Conservation (phyloP, 1,284 basidiomycete genomes). For the Garcileccinum viscosum region DNA sequence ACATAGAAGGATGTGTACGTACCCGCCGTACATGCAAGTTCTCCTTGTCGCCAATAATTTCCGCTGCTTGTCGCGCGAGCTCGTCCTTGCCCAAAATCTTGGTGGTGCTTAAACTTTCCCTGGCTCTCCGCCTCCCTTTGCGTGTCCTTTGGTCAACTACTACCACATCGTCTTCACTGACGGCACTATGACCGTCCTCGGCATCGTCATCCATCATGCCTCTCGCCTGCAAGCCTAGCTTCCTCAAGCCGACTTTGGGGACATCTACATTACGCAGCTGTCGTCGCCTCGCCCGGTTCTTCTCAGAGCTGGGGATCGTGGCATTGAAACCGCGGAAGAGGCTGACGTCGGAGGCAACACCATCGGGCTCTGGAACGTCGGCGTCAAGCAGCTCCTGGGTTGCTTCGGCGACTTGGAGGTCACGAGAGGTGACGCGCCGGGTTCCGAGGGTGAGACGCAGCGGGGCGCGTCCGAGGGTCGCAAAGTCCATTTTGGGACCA, state of each 20-base stretch:
- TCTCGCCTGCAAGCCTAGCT: slow-evolving; percentile 76
- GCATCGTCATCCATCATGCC: slow-evolving; percentile 71
- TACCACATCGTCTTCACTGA: slow-evolving; percentile 71
- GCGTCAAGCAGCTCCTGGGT: slow-evolving; percentile 77
- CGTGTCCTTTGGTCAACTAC: slow-evolving; percentile 56
- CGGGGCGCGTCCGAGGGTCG: slow-evolving; percentile 74
- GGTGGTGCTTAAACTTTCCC: slow-evolving; percentile 71
- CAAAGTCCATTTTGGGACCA: slow-evolving; percentile 65
- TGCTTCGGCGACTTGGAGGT: slow-evolving; percentile 84
- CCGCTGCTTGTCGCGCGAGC: slow-evolving; percentile 78
- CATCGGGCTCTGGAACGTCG: slow-evolving; percentile 73
- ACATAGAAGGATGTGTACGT: slow-evolving; percentile 41
- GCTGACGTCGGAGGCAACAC: slow-evolving; percentile 69
- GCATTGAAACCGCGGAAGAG: slow-evolving; percentile 89
- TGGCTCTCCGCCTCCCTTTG: slow-evolving; percentile 63
- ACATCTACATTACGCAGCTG: slow-evolving; percentile 83
- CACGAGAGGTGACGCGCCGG: slow-evolving; percentile 77
- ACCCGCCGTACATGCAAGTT: slow-evolving; percentile 87
- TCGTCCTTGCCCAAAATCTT: slow-evolving; percentile 84
- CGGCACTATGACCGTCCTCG: slow-evolving; percentile 64
- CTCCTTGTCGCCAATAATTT: slow-evolving; percentile 88
- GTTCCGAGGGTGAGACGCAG: slow-evolving; percentile 68
- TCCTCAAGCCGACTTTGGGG: slow-evolving; percentile 79
- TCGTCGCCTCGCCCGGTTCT: slow-evolving; percentile 74
- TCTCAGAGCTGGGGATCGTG: slow-evolving; percentile 87